A percentile compares a stretch with the other conserved stretches of the same genome.
phyloP scores from a whole-genome alignment of 805 yeast genomes.

The Saccharomycopsis oosterbeekiorum region DNA sequence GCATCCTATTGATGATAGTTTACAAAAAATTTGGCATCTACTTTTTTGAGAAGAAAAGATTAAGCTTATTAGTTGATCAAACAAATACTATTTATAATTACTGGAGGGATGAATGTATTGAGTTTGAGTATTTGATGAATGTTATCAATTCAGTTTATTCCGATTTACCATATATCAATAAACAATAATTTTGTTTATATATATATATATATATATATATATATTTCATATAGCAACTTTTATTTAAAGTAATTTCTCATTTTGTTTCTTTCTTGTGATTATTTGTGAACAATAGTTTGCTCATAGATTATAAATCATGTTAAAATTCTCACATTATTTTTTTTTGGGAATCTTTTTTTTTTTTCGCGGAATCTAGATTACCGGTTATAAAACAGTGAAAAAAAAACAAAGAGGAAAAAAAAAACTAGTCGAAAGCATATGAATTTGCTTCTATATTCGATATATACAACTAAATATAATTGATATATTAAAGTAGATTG shows the following conservation, averaged over 20 bases:
- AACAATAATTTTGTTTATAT: neutral
- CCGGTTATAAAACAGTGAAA: neutral
- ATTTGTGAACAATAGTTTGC: neutral
- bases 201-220: no score
- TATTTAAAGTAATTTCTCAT: neutral
- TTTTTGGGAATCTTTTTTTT: neutral
- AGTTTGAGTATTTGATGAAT: slow-evolving; percentile 5
- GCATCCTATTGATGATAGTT: slow-evolving; percentile 12
- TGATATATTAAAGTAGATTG: no score
- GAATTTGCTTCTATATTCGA: no score
- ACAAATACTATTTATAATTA: slow-evolving; percentile 8
- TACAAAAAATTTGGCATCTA: slow-evolving; percentile 17
- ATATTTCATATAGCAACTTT: neutral
- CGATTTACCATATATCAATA: slow-evolving; percentile 12
- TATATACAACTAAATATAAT: no score
- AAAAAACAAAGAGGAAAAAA: neutral
- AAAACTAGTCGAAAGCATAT: no score
- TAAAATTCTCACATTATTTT: neutral
- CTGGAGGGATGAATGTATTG: slow-evolving; percentile 16
- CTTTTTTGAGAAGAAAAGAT: slow-evolving; percentile 10
- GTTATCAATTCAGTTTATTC: slow-evolving; percentile 9
- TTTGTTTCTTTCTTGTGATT: neutral
- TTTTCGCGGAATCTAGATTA: neutral
- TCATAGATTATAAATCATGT: neutral
- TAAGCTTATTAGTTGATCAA: slow-evolving; percentile 6